Conservation (phyloP, 139 green algal species). For the Auxenochlorella pyrenoidosa region DNA sequence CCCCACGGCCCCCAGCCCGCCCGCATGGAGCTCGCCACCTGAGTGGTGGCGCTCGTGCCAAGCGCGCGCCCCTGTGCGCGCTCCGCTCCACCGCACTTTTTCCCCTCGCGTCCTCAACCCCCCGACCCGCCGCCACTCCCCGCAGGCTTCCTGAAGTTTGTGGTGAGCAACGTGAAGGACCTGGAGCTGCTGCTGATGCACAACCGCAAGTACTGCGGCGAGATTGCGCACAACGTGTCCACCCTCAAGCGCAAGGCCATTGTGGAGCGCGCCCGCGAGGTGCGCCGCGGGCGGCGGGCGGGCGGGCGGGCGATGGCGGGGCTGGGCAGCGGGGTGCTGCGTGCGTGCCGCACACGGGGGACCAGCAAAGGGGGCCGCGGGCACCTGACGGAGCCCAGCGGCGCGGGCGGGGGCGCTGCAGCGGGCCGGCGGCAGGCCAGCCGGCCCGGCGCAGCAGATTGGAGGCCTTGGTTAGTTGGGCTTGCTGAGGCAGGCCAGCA, state of each 20-base stretch:
- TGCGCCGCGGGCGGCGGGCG: slow-evolving; percentile 22
- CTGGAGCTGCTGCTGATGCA: slow-evolving; percentile 99
- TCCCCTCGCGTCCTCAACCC: too few species aligned
- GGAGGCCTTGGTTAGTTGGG: background rate
- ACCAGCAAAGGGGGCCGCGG: too few species aligned
- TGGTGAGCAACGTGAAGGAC: slow-evolving; percentile 93
- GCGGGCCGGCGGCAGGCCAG: background rate
- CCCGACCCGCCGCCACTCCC: too few species aligned
- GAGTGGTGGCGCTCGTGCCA: too few species aligned
- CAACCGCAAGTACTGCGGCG: slow-evolving; percentile 93
- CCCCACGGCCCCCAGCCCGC: too few species aligned
- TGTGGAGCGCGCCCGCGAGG: slow-evolving; percentile 89
- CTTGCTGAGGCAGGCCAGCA: background rate
- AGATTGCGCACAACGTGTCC: slow-evolving; percentile 97
- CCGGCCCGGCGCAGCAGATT: background rate
- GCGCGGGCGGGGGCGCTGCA: background rate
- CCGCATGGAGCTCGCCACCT: too few species aligned
- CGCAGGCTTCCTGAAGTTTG: slow-evolving; percentile 90
- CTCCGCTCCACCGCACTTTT: too few species aligned
- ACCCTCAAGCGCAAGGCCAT: slow-evolving; percentile 96
- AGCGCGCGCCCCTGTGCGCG: too few species aligned
- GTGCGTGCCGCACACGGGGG: too few species aligned
- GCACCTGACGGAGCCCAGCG: too few species aligned
- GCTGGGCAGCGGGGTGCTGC: background rate
- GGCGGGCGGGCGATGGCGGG: too few species aligned